Percentiles rank a stretch among this genome's conserved stretches.
Conservation (phyloP, 2,329 filamentous ascomycete species). For the Graphium sp. region DNA sequence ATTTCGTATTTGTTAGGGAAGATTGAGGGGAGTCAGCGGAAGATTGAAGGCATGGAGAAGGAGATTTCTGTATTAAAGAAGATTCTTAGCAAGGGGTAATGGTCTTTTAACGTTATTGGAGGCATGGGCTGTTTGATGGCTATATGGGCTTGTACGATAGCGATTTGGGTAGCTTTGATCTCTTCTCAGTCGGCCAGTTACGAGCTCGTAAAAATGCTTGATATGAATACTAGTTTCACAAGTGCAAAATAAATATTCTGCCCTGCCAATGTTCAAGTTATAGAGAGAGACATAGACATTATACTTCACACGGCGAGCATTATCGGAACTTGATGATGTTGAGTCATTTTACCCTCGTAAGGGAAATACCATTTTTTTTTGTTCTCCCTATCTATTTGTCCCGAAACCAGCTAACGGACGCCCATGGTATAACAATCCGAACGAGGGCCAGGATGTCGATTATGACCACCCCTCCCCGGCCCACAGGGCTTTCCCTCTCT, state of each 20-base stretch:
- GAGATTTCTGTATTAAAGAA: constrained; percentile 60
- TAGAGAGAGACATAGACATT: too few species aligned
- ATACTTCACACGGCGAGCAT: too few species aligned
- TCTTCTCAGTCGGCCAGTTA: too few species aligned
- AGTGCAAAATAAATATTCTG: neutral
- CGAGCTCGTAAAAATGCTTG: neutral
- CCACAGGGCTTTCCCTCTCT: constrained; percentile 97
- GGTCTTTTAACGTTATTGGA: too few species aligned
- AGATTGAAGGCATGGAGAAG: constrained; percentile 56
- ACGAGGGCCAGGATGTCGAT: constrained; percentile 57
- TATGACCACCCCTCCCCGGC: constrained; percentile 72
- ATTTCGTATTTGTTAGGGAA: constrained; percentile 60
- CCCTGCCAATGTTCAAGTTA: neutral
- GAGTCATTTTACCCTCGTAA: neutral
- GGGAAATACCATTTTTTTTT: constrained; percentile 1
- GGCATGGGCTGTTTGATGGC: too few species aligned
- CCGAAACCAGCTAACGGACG: constrained; percentile 1
- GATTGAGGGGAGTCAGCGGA: constrained; percentile 54
- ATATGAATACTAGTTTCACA: neutral
- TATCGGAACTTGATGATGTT: too few species aligned
- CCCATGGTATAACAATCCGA: constrained; percentile 2
- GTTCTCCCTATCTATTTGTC: neutral
- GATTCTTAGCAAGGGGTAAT: too few species aligned
- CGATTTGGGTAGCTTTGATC: too few species aligned
- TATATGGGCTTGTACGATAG: too few species aligned